Conservation (phyloP, 306 rosid species). For the Prunus armeniaca region DNA sequence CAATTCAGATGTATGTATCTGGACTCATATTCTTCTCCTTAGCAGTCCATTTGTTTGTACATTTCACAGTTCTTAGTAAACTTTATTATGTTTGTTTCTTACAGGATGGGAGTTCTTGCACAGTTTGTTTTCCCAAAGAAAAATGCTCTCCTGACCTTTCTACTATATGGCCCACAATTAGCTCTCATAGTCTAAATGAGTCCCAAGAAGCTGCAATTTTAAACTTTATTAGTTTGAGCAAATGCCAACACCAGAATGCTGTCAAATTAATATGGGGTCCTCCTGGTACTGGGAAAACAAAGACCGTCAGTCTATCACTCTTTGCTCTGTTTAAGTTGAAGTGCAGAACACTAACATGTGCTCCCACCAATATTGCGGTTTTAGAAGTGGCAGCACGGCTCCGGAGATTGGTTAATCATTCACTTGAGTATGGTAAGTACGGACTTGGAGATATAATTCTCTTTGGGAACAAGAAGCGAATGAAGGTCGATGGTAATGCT, state of each 20-base stretch:
- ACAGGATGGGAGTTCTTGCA: conserved; percentile 40
- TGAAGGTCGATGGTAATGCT: conserved; percentile 20
- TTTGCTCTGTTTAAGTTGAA: conserved; percentile 1
- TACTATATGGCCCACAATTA: conserved; percentile 5
- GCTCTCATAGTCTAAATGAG: conserved; percentile 16
- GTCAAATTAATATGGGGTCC: conserved; percentile 39
- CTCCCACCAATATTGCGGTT: conserved; percentile 30
- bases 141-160: not conserved
- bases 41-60: not conserved
- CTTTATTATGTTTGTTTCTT: not conserved
- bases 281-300: conserved; percentile 45
- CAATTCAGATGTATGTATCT: conserved; percentile 25
- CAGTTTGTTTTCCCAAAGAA: conserved; percentile 12
- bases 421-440: conserved; percentile 2
- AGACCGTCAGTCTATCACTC: conserved; percentile 29
- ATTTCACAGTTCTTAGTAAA: not conserved
- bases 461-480: conserved; percentile 24
- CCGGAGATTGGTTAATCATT: not conserved
- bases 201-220: conserved; percentile 26
- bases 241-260: conserved; percentile 11
- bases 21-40: not conserved
- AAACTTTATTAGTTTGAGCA: not conserved
- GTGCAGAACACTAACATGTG: conserved; percentile 31
- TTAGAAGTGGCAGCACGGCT: conserved; percentile 34
- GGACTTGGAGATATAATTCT: conserved; percentile 40